phyloP scores from a whole-genome alignment of 164 flowering plant species.

The Vitis rotundifolia region DNA sequence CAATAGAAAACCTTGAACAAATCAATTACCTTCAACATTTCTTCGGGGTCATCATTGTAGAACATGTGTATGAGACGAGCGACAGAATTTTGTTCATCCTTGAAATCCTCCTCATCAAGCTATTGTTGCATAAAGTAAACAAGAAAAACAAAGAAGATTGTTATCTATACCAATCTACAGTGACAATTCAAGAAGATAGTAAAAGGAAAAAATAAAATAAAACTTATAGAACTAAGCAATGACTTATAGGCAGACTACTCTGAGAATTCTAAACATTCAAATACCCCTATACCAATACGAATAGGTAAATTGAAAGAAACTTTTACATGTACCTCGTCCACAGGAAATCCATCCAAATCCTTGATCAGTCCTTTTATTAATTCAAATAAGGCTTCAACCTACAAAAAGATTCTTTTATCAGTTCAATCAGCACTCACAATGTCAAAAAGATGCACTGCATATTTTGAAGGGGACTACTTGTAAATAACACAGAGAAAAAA shows the following conservation, averaged over 20 bases:
- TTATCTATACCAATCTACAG: not conserved
- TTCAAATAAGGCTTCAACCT: slow-evolving; percentile 96
- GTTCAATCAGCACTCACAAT: no score
- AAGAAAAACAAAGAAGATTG: not conserved
- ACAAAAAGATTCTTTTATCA: slow-evolving; percentile 10
- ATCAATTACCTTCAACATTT: slow-evolving; percentile 82
- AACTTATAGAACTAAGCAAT: no score
- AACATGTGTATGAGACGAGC: slow-evolving; percentile 93
- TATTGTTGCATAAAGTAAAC: slow-evolving; percentile 14
- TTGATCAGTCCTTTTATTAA: slow-evolving; percentile 85
- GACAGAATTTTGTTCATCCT: slow-evolving; percentile 96
- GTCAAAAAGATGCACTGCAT: no score
- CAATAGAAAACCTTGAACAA: not conserved
- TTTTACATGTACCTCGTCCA: slow-evolving; percentile 60
- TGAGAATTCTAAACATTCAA: not conserved
- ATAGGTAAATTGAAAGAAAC: not conserved
- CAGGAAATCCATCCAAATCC: slow-evolving; percentile 68
- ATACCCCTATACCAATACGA: not conserved
- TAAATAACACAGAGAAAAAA: not conserved
- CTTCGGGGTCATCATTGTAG: slow-evolving; percentile 85
- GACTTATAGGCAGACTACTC: no score
- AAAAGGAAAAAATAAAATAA: no score
- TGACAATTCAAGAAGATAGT: no score
- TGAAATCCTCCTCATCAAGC: slow-evolving; percentile 98
- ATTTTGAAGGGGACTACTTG: not conserved